Evolutionary conservation across 345 rosid genomes (phyloP).

Genomic region (Hirschfeldia incana): DNA sequence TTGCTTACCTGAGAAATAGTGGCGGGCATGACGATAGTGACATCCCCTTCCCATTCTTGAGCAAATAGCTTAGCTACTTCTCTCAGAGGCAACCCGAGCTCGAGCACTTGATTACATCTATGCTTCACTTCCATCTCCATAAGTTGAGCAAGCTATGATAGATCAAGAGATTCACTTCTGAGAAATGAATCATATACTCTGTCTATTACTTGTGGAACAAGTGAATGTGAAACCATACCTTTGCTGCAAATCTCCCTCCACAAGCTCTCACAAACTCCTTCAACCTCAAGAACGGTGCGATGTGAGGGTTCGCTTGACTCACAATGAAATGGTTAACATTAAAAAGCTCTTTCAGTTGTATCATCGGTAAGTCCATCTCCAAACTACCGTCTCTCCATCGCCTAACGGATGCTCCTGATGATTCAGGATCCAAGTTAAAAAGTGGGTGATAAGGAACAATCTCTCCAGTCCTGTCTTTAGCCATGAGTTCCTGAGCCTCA

Average conservation of each 20-base stretch:
- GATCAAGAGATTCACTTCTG: background rate
- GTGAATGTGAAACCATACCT: slow-evolving; percentile 50
- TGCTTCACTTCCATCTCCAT: slow-evolving; percentile 95
- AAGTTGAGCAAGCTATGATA: slow-evolving; percentile 72
- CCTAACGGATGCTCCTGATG: slow-evolving; percentile 55
- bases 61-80: slow-evolving; percentile 88
- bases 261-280: slow-evolving; percentile 79
- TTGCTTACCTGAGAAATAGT: slow-evolving; percentile 78
- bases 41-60: slow-evolving; percentile 99
- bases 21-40: slow-evolving; percentile 97
- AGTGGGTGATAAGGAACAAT: slow-evolving; percentile 94
- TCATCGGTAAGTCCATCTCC: slow-evolving; percentile 97
- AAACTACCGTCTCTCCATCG: slow-evolving; percentile 99
- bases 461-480: slow-evolving; percentile 95
- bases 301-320: slow-evolving; percentile 97
- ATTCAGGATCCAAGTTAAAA: slow-evolving; percentile 77
- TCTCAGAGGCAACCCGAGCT: slow-evolving; percentile 86
- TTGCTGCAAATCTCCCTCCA: slow-evolving; percentile 93
- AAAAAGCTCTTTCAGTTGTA: slow-evolving; percentile 91
- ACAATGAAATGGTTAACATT: slow-evolving; percentile 97
- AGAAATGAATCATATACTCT: background rate
- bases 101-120: slow-evolving; percentile 79
- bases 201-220: background rate
- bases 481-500: slow-evolving; percentile 99
- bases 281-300: slow-evolving; percentile 79